phyloP scores from a whole-genome alignment of 2,329 filamentous ascomycete genomes.

The Sporothrix brunneoviolacea region DNA sequence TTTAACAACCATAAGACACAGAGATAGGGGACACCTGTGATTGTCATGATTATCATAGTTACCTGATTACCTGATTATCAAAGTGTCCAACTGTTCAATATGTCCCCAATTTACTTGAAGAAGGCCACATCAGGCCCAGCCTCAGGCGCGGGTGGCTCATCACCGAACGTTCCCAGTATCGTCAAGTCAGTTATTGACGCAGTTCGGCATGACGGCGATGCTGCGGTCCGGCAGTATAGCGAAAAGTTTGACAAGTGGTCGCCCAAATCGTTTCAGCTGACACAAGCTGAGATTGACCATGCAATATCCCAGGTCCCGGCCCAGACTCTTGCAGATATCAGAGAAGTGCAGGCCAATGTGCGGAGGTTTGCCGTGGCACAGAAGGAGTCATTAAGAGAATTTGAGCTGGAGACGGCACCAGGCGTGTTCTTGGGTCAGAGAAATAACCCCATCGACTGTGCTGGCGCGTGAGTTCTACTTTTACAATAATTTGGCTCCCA shows the following conservation, averaged over 20 bases:
- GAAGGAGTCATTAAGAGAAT: conserved; percentile 37
- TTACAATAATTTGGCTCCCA: too few relatives aligned
- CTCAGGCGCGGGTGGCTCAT: background rate
- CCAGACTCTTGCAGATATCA: conserved; percentile 35
- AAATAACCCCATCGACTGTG: conserved; percentile 40
- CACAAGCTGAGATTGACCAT: conserved; percentile 35
- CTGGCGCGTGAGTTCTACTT: conserved; percentile 33
- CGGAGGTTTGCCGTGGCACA: conserved; percentile 43
- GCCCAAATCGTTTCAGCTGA: conserved; percentile 42
- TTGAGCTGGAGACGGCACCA: conserved; percentile 44
- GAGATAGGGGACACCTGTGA: too few relatives aligned
- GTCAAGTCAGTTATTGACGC: conserved; percentile 42
- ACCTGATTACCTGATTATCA: too few relatives aligned
- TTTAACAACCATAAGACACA: too few relatives aligned
- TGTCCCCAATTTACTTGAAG: conserved; percentile 12
- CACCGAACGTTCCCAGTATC: conserved; percentile 30
- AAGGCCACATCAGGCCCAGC: background rate
- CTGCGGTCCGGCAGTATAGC: conserved; percentile 41
- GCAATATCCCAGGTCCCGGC: conserved; percentile 36
- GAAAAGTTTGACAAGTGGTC: conserved; percentile 50
- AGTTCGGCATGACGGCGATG: conserved; percentile 40
- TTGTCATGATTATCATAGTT: too few relatives aligned
- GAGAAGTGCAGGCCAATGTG: conserved; percentile 42
- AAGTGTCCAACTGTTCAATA: too few relatives aligned
- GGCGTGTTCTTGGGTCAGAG: conserved; percentile 46